Percentiles rank a stretch among this genome's conserved stretches.
Conservation (phyloP, 345 rosid species). For the Isatis tinctoria region DNA sequence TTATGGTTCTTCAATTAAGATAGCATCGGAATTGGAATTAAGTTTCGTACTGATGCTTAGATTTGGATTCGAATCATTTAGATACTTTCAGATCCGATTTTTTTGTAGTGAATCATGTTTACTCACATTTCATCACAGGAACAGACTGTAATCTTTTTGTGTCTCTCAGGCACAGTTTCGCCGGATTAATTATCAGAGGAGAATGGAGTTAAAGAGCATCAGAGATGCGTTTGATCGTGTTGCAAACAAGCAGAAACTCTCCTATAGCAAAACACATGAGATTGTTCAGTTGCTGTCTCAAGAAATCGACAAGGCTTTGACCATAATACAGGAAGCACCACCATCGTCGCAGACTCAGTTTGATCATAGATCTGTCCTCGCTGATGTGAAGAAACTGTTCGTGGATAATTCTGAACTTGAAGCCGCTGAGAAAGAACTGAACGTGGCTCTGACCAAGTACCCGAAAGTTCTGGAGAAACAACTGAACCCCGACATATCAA, state of each 20-base stretch:
- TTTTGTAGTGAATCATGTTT: neutral
- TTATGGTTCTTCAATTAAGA: neutral
- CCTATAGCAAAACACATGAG: conserved; percentile 51
- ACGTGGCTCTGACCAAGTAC: conserved; percentile 56
- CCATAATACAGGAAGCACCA: conserved; percentile 22
- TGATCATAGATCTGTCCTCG: conserved; percentile 35
- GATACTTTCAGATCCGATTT: neutral
- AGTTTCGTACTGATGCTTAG: neutral
- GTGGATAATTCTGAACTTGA: conserved; percentile 49
- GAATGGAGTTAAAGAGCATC: conserved; percentile 68
- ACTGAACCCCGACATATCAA: conserved; percentile 58
- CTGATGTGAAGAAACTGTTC: conserved; percentile 44
- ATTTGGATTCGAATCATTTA: neutral
- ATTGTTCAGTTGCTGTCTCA: conserved; percentile 42
- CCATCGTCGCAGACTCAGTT: neutral
- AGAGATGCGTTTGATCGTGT: conserved; percentile 82
- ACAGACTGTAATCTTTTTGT: neutral
- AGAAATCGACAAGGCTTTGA: conserved; percentile 53
- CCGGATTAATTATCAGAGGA: neutral
- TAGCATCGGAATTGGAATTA: neutral
- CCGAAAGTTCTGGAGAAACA: conserved; percentile 56
- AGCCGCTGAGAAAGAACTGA: conserved; percentile 59
- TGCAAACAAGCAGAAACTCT: conserved; percentile 65
- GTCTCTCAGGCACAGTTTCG: neutral
- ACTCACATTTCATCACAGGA: neutral